phyloP scores from a whole-genome alignment of 2,329 filamentous ascomycete genomes.

The Fusarium graminum region DNA sequence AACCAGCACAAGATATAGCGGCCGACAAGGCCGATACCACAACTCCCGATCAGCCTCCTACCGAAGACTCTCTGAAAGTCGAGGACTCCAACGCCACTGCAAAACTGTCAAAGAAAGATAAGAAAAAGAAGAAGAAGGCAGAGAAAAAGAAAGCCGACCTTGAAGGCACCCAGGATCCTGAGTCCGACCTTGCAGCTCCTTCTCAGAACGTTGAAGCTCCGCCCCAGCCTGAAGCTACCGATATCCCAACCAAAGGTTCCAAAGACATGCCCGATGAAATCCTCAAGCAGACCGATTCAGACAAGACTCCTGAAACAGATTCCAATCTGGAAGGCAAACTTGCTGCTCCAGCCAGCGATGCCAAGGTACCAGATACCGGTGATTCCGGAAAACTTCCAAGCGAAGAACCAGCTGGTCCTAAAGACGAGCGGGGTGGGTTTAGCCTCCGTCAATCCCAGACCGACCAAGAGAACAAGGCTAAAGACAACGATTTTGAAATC shows the following conservation, averaged over 20 bases:
- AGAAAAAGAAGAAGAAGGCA: conserved; percentile 49
- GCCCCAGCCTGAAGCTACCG: conserved; percentile 25
- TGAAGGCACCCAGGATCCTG: conserved; percentile 39
- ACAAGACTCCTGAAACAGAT: conserved; percentile 21
- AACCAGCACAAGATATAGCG: conserved; percentile 34
- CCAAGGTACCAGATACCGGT: conserved; percentile 36
- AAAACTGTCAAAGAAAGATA: conserved; percentile 54
- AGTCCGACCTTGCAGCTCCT: conserved; percentile 31
- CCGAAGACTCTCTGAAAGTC: conserved; percentile 27
- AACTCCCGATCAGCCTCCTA: conserved; percentile 25
- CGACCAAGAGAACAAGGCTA: conserved; percentile 54
- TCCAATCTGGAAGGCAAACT: conserved; percentile 14
- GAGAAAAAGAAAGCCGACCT: conserved; percentile 51
- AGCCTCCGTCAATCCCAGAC: conserved; percentile 50
- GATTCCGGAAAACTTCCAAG: conserved; percentile 41
- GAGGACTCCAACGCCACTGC: conserved; percentile 43
- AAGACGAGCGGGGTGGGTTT: conserved; percentile 51
- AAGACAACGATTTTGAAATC: conserved; percentile 49
- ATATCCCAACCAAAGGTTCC: conserved; percentile 21
- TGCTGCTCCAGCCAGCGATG: conserved; percentile 24
- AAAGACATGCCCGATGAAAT: conserved; percentile 32
- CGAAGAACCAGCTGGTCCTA: conserved; percentile 47
- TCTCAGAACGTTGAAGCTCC: conserved; percentile 32
- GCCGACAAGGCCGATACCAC: conserved; percentile 27
- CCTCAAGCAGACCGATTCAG: conserved; percentile 34